These are phyloP conservation scores for Xenosphaeropsis pyriputrescens DNA, from an alignment of 2,329 filamentous ascomycete genomes.

Conservation along the genomic window DNA sequence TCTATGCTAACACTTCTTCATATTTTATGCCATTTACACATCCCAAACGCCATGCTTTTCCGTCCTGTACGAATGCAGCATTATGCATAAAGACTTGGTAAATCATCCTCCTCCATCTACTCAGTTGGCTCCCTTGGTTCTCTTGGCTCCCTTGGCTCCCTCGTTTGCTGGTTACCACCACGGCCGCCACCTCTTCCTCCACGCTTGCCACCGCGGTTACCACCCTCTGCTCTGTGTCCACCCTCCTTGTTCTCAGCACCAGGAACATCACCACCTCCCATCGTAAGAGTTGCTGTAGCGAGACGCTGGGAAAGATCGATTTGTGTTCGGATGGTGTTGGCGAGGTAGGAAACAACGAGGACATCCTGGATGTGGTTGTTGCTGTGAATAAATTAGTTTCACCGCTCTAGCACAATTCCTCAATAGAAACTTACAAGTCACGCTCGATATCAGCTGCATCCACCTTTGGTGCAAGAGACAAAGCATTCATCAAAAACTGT, in stretches of 20 bases:
- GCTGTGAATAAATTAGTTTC: conserved; percentile 12
- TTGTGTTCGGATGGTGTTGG: conserved; percentile 97
- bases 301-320: conserved; percentile 95
- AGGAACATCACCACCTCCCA: conserved; percentile 30
- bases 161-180: conserved; percentile 28
- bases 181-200: conserved; percentile 30
- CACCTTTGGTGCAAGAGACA: conserved; percentile 90
- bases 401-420: not conserved
- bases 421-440: conserved; percentile 44
- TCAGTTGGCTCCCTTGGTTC: conserved; percentile 32
- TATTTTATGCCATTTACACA: conserved; percentile 27
- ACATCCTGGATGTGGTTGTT: conserved; percentile 99
- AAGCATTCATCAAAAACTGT: conserved; percentile 87
- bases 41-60: conserved; percentile 23
- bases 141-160: conserved; percentile 27
- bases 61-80: conserved; percentile 18
- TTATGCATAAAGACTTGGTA: conserved; percentile 11
- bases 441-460: conserved; percentile 80
- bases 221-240: conserved; percentile 27
- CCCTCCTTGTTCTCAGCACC: conserved; percentile 26
- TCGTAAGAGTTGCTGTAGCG: conserved; percentile 59
- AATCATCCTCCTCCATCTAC: conserved; percentile 4
- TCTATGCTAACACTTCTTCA: conserved; percentile 12
- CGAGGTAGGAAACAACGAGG: conserved; percentile 92
- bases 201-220: conserved; percentile 29